Evolutionary conservation across 2,329 filamentous ascomycete species (phyloP), one percentile per base, ranked within the genome.

Genomic region (Periconia digitata): DNA sequence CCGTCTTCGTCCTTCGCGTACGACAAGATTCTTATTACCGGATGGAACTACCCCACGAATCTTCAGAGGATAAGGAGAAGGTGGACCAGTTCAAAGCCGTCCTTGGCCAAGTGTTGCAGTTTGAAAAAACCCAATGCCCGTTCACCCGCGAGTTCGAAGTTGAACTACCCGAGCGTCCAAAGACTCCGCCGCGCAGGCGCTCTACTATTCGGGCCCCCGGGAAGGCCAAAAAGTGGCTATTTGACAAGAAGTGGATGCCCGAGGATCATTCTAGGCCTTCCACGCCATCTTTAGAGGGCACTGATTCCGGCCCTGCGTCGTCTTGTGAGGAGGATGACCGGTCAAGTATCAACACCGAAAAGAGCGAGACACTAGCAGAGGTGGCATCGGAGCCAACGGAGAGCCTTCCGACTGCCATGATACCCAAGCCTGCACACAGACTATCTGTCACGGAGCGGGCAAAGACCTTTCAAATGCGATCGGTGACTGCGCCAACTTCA

Each of bases 81-180:
- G 84, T 89, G 4, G 79, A 82, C 45, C 79, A 85, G 29, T 76
- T 96, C 55, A 89, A 89, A 62, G 75, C 76, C 10, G 85, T 90
- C 8, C 72, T 96, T 22, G 80, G 80, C 44, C 84, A 85, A 53
- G 83, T 95, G 13, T 76, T 96, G 39, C 85, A 87, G 54, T 96
- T 94, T 63, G 92, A 96, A 70, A 89, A 89, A 63, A 96, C 92
- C 0, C 82, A 85, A 38, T 96, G 91, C 68, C 92, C 92, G 0
- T 96, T 96, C 68, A 80, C 85, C 61, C 80, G 90, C 50, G 80
- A 81, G 3, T 95, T 95, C 59, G 85, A 83, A 0, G 84, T 92
- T 10, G 80, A 86, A 43, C 74, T 94, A 16, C 89, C 89, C 0
- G 84, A 89, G 59, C 78, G 81, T 47, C 85, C 85, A 10, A 78